These are phyloP conservation scores for Trichoderma citrinoviride DNA, from an alignment of 2,329 filamentous ascomycete genomes.

Conservation along the genomic window DNA sequence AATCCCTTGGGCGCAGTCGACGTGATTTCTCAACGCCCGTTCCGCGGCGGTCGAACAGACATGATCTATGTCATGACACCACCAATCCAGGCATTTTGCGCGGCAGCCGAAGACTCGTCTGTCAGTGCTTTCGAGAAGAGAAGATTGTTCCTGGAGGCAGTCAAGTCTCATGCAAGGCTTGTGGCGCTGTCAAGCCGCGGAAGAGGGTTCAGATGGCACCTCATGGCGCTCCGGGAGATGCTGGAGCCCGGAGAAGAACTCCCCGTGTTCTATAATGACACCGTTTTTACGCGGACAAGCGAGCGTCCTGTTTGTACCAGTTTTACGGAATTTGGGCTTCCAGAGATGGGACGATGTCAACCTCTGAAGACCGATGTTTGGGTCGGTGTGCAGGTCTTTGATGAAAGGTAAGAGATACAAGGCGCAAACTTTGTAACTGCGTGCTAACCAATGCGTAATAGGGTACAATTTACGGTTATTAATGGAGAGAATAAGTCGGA, in stretches of 20 bases:
- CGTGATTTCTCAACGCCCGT: constrained; percentile 10
- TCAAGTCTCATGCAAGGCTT: constrained; percentile 6
- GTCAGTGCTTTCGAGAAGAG: background rate
- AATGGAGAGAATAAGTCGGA: constrained; percentile 6
- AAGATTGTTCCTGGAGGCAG: background rate
- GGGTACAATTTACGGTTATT: constrained; percentile 12
- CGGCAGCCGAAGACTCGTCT: constrained; percentile 1
- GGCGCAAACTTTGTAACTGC: background rate
- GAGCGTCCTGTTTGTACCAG: constrained; percentile 3
- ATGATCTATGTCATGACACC: constrained; percentile 17
- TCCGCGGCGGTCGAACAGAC: constrained; percentile 16
- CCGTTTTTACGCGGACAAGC: background rate
- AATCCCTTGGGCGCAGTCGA: constrained; percentile 14
- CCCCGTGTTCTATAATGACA: background rate
- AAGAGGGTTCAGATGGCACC: constrained; percentile 14
- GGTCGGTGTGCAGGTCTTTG: constrained; percentile 18
- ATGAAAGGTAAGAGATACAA: background rate
- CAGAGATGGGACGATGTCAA: constrained; percentile 14
- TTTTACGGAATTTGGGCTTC: constrained; percentile 10
- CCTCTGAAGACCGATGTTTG: constrained; percentile 2
- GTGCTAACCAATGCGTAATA: background rate
- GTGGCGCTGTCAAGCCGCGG: background rate
- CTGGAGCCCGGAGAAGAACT: constrained; percentile 4
- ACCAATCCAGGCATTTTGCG: constrained; percentile 4
- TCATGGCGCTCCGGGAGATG: constrained; percentile 10